Percentiles rank a stretch among this genome's conserved stretches.
phyloP scores from a whole-genome alignment of 2,329 filamentous ascomycete species.

The Tolypocladium endophyticum region DNA sequence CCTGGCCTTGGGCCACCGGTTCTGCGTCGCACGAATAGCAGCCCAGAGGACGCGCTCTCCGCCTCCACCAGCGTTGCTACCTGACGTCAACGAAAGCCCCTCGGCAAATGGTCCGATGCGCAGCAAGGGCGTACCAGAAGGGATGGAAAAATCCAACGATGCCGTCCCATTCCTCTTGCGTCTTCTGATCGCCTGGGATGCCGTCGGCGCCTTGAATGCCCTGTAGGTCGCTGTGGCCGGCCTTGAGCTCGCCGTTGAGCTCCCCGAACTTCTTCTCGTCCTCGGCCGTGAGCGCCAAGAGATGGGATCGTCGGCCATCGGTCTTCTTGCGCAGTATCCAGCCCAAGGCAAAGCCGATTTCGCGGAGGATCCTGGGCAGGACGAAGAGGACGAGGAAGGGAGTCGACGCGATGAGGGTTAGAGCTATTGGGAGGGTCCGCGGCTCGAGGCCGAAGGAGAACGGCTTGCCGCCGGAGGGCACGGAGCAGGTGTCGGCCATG shows the following conservation, averaged over 20 bases:
- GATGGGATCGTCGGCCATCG: constrained; percentile 46
- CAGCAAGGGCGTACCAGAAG: constrained; percentile 59
- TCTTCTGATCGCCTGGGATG: constrained; percentile 27
- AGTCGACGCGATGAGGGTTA: constrained; percentile 9
- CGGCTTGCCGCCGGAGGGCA: constrained; percentile 13
- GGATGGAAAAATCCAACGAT: constrained; percentile 96
- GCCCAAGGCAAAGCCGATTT: constrained; percentile 38
- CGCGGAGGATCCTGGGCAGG: constrained; percentile 12
- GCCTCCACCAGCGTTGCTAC: constrained; percentile 86
- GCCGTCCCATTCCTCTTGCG: constrained; percentile 60
- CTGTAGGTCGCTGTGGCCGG: constrained; percentile 49
- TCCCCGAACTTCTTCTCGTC: constrained; percentile 29
- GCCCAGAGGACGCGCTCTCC: constrained; percentile 96
- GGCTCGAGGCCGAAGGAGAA: constrained; percentile 19
- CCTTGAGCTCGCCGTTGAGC: constrained; percentile 30
- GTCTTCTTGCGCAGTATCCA: constrained; percentile 55
- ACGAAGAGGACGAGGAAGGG: constrained; percentile 13
- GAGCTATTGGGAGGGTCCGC: constrained; percentile 13
- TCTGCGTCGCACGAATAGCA: constrained; percentile 82
- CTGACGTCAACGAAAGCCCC: constrained; percentile 2
- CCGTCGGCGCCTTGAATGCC: constrained; percentile 51
- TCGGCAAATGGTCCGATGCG: background rate
- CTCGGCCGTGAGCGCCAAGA: constrained; percentile 40
- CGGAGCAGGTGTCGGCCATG: constrained; percentile 18
- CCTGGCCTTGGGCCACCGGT: constrained; percentile 76